Conservation (phyloP, 768 basidiomycete species). For the Lactarius hatsudake region DNA sequence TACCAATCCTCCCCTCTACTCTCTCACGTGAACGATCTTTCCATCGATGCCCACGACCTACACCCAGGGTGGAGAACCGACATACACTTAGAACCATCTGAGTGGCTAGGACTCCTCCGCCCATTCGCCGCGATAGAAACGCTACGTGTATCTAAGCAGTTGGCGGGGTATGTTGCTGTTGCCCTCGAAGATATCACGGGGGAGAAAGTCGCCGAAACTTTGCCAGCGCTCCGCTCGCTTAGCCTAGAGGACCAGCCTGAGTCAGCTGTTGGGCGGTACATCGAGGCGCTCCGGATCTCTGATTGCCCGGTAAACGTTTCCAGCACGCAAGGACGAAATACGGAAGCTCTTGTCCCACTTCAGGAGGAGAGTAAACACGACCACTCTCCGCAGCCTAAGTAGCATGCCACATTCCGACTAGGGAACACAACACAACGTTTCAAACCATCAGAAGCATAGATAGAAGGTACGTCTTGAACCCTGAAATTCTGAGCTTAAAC, state of each 20-base stretch:
- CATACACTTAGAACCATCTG: neutral
- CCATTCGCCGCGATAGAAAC: neutral
- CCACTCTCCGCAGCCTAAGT: too few species aligned
- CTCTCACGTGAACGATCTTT: neutral
- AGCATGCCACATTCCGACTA: neutral
- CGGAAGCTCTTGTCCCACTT: neutral
- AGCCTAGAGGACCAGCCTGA: neutral
- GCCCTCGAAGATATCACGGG: neutral
- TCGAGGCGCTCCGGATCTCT: neutral
- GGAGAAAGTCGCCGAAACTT: neutral
- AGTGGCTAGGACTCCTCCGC: neutral
- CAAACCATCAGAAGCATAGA: neutral
- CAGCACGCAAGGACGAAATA: neutral
- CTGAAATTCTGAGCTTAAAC: neutral
- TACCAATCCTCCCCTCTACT: neutral
- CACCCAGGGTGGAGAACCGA: neutral
- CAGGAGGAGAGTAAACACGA: neutral
- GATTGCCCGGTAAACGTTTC: neutral
- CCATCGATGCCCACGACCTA: neutral
- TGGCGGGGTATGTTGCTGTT: neutral
- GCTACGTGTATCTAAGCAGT: neutral
- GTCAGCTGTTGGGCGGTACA: neutral
- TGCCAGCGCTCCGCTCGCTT: neutral
- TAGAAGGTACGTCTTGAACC: neutral
- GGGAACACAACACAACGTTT: neutral